phyloP scores from a whole-genome alignment of 805 yeast genomes.

The Wickerhamiella slavikovae region DNA sequence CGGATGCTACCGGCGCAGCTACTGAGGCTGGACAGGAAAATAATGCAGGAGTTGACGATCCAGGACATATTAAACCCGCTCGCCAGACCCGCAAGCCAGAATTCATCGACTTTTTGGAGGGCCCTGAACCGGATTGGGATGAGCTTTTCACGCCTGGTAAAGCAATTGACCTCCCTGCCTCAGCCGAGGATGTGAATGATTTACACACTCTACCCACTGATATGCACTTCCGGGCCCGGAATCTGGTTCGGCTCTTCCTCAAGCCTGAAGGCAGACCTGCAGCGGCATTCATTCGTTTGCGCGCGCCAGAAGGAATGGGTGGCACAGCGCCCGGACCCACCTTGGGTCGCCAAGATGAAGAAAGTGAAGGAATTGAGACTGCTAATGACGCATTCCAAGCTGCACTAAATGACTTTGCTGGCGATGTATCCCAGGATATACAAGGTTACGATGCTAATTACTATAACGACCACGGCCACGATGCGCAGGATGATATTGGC shows the following conservation, averaged over 20 bases:
- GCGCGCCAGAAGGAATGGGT: neutral
- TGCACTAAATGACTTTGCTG: constrained; percentile 19
- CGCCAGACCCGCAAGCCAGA: constrained; percentile 16
- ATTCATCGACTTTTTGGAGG: constrained; percentile 25
- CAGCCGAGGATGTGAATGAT: constrained; percentile 22
- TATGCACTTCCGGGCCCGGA: constrained; percentile 45
- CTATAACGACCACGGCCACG: constrained; percentile 11
- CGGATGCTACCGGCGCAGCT: neutral
- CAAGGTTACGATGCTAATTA: constrained; percentile 11
- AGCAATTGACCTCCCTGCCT: constrained; percentile 23
- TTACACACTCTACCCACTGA: constrained; percentile 50
- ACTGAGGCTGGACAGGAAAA: neutral
- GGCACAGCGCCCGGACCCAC: neutral
- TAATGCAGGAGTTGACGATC: neutral
- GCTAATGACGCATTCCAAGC: constrained; percentile 61
- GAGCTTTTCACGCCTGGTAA: constrained; percentile 23
- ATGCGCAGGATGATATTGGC: constrained; percentile 18
- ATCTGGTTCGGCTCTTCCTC: constrained; percentile 43
- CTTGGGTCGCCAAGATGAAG: constrained; percentile 10
- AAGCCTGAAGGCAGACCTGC: constrained; percentile 28
- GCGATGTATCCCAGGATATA: too few species aligned
- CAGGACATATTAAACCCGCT: neutral
- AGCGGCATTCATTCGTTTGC: constrained; percentile 5
- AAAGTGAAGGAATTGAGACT: too few species aligned
- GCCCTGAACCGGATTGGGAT: constrained; percentile 20